A percentile compares a stretch with the other conserved stretches of the same genome.
These are phyloP conservation scores for Phytopythium delawarense DNA, from an alignment of 352 stramenopile species.

Conservation along the genomic window DNA sequence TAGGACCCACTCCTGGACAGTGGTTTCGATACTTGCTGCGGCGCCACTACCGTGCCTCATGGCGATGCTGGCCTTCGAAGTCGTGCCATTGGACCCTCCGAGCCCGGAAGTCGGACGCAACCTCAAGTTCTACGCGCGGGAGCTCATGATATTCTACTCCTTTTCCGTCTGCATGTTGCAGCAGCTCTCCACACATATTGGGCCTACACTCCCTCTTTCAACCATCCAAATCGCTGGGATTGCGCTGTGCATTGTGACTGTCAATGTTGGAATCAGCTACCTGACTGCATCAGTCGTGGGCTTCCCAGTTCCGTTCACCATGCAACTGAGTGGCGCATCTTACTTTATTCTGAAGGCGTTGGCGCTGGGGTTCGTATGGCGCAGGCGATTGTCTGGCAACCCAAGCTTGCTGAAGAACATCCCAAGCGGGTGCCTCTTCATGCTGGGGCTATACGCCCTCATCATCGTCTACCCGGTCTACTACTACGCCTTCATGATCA, in stretches of 20 bases:
- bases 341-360: neutral
- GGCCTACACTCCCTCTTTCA: no score
- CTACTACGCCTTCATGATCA: conserved; percentile 14
- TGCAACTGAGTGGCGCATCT: neutral
- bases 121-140: no score
- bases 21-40: no score
- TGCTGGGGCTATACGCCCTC: conserved; percentile 10
- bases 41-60: no score
- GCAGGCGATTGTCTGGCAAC: neutral
- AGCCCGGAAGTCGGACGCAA: no score
- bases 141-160: no score
- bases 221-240: neutral
- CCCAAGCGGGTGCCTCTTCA: conserved; percentile 3
- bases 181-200: no score
- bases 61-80: no score
- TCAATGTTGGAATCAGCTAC: conserved; percentile 8
- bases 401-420: neutral
- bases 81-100: no score
- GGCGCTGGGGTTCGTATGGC: neutral
- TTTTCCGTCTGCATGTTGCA: no score
- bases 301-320: conserved; percentile 26
- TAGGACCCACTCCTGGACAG: no score
- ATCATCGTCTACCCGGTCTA: conserved; percentile 18
- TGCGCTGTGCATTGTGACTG: neutral
- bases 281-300: conserved; percentile 10